Evolutionary conservation across 2,329 filamentous ascomycete species (phyloP).

Genomic region (Emmonsia crescens): DNA sequence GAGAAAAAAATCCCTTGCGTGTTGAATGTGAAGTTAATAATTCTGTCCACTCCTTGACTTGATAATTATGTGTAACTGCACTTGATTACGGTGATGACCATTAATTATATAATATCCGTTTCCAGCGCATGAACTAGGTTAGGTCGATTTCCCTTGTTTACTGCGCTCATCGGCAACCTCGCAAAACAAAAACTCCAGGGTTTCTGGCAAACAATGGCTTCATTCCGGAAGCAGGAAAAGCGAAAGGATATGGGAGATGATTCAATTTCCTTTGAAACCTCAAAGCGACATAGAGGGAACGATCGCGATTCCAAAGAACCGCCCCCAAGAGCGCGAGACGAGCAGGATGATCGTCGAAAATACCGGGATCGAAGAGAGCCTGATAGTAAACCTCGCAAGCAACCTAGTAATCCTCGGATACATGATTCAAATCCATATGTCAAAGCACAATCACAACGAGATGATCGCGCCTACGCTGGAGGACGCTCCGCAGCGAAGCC

Average conservation of each 20-base stretch:
- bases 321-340: background rate
- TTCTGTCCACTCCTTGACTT: background rate
- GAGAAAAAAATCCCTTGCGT: no score
- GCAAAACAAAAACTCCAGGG: background rate
- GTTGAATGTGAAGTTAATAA: background rate
- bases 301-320: background rate
- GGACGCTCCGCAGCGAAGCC: background rate
- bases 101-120: background rate
- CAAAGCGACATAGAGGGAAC: background rate
- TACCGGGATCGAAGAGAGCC: background rate
- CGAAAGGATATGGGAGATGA: constrained; percentile 1
- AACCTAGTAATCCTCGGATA: background rate
- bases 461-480: background rate
- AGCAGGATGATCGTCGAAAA: background rate
- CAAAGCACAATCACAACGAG: background rate
- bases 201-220: background rate
- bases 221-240: background rate
- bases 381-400: constrained; percentile 3
- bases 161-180: background rate
- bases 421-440: constrained; percentile 3
- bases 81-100: background rate
- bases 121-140: background rate
- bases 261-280: background rate
- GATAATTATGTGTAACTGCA: background rate
- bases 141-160: background rate